Evolutionary conservation across 805 yeast genomes (phyloP), one percentile per base, ranked within the genome.

Genomic region (Martiniozyma abietophila): DNA sequence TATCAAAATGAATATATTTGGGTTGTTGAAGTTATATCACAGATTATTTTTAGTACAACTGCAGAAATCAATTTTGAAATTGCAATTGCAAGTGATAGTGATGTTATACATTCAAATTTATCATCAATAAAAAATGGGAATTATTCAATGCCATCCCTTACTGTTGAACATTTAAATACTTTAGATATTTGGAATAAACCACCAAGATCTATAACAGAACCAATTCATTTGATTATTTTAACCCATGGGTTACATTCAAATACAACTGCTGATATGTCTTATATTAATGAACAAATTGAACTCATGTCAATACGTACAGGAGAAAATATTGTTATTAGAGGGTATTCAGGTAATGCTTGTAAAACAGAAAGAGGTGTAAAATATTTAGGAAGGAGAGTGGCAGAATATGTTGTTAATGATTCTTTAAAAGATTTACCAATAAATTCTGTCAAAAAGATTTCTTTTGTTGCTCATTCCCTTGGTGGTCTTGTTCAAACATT

Each of bases 241-340:
- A 85, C 96, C 0, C 98, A 92, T 54, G 98, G 98, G 0, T 67
- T 92, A 18, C 94, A 85, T 49, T 83, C 96, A 2, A 92, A 88
- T 49, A 71, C 78, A 4, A 78, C 92, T 2, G 85, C 95, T 8
- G 98, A 92, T 55, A 74, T 92, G 94, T 65, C 83, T 14, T 88
- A 79, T 48, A 49, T 89, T 37, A 86, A 86, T 45, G 97, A 92
- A 48, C 69, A 68, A 46, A 72, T 92, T 11, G 92, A 83, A 43
- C 53, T 60, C 18, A 50, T 44, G 32, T 58, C 67, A 1, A 50
- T 46, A 6, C 46, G 46, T n/a, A 54, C 67, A 1, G 65, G 70
- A 3, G 80, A 76, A 24, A 84, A 84, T 49, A 58, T 88, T 5
- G 71, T 88, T 3, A 80, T 89, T 3, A 66, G 94, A 46, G 97